These are phyloP conservation scores for Polyplosphaeria fusca DNA, from an alignment of 495 filamentous ascomycete genomes.

Conservation along the genomic window DNA sequence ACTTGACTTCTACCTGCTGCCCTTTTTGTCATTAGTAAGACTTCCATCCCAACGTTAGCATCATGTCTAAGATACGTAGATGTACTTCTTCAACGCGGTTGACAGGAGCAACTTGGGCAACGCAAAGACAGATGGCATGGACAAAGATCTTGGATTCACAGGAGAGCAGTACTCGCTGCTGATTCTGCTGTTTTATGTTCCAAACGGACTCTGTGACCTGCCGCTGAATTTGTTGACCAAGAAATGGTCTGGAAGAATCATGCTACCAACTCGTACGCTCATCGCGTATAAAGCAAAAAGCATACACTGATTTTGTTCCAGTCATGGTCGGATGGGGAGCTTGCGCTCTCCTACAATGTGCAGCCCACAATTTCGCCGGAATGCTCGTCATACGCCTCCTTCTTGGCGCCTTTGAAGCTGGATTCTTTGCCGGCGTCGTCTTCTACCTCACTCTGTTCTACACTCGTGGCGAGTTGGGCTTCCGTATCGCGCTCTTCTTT, in stretches of 20 bases:
- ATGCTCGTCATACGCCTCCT: constrained; percentile 3
- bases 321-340: constrained; percentile 19
- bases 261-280: constrained; percentile 30
- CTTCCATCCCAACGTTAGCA: too few species aligned
- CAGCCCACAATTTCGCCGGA: constrained; percentile 11
- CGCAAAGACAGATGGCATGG: constrained; percentile 42
- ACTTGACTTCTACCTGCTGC: constrained; percentile 41
- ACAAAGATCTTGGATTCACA: constrained; percentile 35
- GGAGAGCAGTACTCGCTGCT: constrained; percentile 37
- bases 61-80: too few species aligned
- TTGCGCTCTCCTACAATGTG: constrained; percentile 12
- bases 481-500: constrained; percentile 38
- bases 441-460: constrained; percentile 47
- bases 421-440: constrained; percentile 35
- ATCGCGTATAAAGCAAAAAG: background rate
- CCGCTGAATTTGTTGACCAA: constrained; percentile 25
- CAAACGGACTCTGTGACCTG: constrained; percentile 26
- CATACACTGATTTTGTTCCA: too few species aligned
- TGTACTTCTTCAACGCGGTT: constrained; percentile 45
- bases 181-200: constrained; percentile 38
- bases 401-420: constrained; percentile 25
- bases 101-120: constrained; percentile 49
- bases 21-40: constrained; percentile 40
- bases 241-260: constrained; percentile 25
- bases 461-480: constrained; percentile 37